A percentile compares a stretch with the other conserved stretches of the same genome.
phyloP scores from a whole-genome alignment of 768 basidiomycete species.

The Tricholoma hemisulphureum region DNA sequence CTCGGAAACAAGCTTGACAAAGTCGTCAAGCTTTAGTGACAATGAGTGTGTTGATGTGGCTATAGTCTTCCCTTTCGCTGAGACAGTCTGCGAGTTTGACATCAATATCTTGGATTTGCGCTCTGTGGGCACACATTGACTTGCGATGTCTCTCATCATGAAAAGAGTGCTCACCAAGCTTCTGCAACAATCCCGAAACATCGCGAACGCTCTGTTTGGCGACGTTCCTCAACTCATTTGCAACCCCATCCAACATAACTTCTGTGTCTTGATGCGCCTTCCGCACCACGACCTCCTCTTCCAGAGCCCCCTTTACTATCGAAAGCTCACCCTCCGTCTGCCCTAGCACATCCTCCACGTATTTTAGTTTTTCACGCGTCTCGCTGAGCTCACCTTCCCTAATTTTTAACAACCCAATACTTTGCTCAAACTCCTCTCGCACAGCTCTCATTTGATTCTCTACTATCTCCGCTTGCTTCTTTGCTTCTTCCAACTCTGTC shows the following conservation, averaged over 20 bases:
- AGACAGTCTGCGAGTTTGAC: conserved; percentile 65
- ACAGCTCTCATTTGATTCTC: conserved; percentile 77
- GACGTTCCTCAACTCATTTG: conserved; percentile 61
- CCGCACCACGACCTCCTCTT: conserved; percentile 78
- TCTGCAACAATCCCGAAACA: conserved; percentile 69
- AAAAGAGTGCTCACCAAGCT: conserved; percentile 61
- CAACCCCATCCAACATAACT: conserved; percentile 65
- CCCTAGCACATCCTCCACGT: conserved; percentile 51
- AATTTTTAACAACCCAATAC: conserved; percentile 71
- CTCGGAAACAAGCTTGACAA: conserved; percentile 56
- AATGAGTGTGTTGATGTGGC: conserved; percentile 52
- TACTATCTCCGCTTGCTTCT: conserved; percentile 78
- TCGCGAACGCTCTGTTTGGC: conserved; percentile 70
- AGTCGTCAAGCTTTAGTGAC: conserved; percentile 56
- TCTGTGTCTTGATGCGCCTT: conserved; percentile 80
- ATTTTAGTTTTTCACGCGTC: conserved; percentile 54
- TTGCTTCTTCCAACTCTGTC: conserved; percentile 80
- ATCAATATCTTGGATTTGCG: conserved; percentile 66
- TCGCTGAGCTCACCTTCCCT: conserved; percentile 74
- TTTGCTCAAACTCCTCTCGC: conserved; percentile 90
- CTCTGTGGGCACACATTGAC: conserved; percentile 42
- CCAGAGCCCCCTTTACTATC: conserved; percentile 55
- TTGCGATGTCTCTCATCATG: conserved; percentile 1
- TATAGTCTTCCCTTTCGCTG: conserved; percentile 59
- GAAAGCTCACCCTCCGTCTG: conserved; percentile 58